phyloP scores from a whole-genome alignment of 176 grass and related monocot genomes.

The bread wheat (Triticum aestivum) region IWGSC_CS_RefSeq_v2.1 NC_057809.1:502379217-502379716 shows the following conservation, averaged over 20 bases:
- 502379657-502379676: conserved; percentile 33
- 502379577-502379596: conserved; percentile 47
- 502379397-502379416: conserved; percentile 35
- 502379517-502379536: conserved; percentile 49
- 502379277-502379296: conserved; percentile 53
- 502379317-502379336: conserved; percentile 42
- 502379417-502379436: conserved; percentile 35
- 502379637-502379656: conserved; percentile 50
- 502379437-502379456: conserved; percentile 77
- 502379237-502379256: conserved; percentile 66
- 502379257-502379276: conserved; percentile 60
- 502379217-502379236: conserved; percentile 49
- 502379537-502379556: conserved; percentile 58
- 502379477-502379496: conserved; percentile 39
- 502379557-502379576: conserved; percentile 67
- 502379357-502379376: conserved; percentile 59
- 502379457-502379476: conserved; percentile 43
- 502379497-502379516: conserved; percentile 41
- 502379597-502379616: conserved; percentile 25
- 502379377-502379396: conserved; percentile 47
- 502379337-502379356: conserved; percentile 57
- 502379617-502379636: conserved; percentile 44
- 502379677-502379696: conserved; percentile 35
- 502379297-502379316: conserved; percentile 56
- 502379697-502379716: conserved; percentile 31